Evolutionary conservation across 176 grass and related monocot genomes (phyloP).

Genomic region (Oryza rufipogon): DNA sequence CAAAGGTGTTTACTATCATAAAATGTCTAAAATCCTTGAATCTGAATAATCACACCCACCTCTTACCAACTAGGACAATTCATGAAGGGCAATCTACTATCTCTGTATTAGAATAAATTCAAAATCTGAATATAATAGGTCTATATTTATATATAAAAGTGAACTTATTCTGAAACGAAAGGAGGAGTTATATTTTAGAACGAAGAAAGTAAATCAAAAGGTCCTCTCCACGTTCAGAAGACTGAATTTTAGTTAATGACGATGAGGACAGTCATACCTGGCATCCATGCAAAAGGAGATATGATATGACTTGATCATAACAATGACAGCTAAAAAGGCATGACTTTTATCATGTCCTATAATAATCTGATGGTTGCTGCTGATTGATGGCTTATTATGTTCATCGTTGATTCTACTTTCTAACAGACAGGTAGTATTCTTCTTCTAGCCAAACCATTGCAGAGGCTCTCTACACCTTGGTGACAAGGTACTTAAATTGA

Average conservation of each 20-base stretch:
- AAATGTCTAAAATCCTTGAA: too few relatives aligned
- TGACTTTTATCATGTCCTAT: background rate
- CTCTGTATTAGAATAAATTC: too few relatives aligned
- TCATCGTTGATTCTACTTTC: background rate
- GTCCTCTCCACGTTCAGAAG: background rate
- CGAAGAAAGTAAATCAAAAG: too few relatives aligned
- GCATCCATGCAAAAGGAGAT: conserved; percentile 14
- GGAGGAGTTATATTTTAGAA: too few relatives aligned
- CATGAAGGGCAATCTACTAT: too few relatives aligned
- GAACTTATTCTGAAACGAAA: too few relatives aligned
- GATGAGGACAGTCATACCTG: background rate
- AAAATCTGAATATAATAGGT: too few relatives aligned
- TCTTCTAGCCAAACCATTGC: background rate
- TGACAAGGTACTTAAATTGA: conserved; percentile 13
- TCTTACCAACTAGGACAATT: too few relatives aligned
- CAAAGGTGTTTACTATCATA: too few relatives aligned
- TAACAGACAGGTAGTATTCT: background rate
- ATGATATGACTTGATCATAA: background rate
- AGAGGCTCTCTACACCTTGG: background rate
- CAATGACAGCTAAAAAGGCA: conserved; percentile 27
- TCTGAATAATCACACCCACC: too few relatives aligned
- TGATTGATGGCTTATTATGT: conserved; percentile 19
- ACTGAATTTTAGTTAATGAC: background rate
- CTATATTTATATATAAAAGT: too few relatives aligned
- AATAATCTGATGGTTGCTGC: conserved; percentile 3